Conservation (phyloP, 192 early-diverging fungal species). For the Coemansia sp. region DNA sequence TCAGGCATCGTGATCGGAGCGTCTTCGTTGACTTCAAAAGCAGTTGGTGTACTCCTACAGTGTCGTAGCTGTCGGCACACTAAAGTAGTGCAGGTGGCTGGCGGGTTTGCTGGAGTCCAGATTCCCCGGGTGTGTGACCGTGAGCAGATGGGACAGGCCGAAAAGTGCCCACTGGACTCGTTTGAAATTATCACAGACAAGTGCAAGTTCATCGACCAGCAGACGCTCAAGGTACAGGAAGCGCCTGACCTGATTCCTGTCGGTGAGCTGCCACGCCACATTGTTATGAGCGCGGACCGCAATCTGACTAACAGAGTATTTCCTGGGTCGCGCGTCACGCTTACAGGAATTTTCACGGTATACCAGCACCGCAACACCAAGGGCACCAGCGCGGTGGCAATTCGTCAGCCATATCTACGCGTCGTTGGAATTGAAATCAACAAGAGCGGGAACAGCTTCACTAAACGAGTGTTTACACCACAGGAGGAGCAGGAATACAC, state of each 20-base stretch:
- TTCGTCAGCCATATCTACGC: constrained; percentile 90
- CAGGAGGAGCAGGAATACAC: constrained; percentile 94
- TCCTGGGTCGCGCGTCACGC: constrained; percentile 87
- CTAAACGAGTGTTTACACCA: constrained; percentile 72
- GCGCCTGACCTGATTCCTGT: constrained; percentile 95
- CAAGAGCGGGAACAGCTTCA: constrained; percentile 63
- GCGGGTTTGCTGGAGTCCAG: constrained; percentile 81
- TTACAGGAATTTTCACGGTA: constrained; percentile 95
- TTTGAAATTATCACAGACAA: constrained; percentile 95
- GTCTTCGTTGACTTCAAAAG: constrained; percentile 82
- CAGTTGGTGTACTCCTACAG: constrained; percentile 83
- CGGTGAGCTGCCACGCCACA: constrained; percentile 95
- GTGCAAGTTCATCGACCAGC: constrained; percentile 94
- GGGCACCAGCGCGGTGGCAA: constrained; percentile 77
- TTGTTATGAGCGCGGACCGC: constrained; percentile 83
- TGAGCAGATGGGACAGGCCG: constrained; percentile 34
- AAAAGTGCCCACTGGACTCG: constrained; percentile 74
- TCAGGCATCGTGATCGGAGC: constrained; percentile 96
- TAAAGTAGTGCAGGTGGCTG: constrained; percentile 74
- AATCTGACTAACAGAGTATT: constrained; percentile 86
- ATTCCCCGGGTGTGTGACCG: constrained; percentile 87
- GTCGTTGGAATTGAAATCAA: constrained; percentile 91
- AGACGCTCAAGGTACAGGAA: constrained; percentile 96
- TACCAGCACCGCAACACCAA: constrained; percentile 74
- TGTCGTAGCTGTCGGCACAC: constrained; percentile 85